A percentile compares a stretch with the other conserved stretches of the same genome.
These are phyloP conservation scores for Fomitopsis schrenkii DNA, from an alignment of 1,284 basidiomycete genomes.

Conservation along the genomic window DNA sequence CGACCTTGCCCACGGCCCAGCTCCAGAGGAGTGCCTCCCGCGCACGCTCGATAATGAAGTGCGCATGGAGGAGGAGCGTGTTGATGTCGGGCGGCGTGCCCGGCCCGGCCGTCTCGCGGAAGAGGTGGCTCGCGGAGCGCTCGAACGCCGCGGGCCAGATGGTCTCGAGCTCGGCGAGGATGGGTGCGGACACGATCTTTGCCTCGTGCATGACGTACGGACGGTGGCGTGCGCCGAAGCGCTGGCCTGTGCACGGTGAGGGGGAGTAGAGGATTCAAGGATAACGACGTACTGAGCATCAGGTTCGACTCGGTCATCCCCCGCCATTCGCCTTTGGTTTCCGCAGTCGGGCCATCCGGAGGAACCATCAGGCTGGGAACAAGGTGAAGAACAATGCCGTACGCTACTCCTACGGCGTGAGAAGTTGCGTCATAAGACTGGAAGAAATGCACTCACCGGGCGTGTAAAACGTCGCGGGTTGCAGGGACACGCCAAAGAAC, in stretches of 20 bases:
- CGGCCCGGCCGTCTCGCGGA: constrained; percentile 28
- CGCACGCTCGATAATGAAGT: constrained; percentile 36
- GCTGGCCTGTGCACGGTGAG: constrained; percentile 19
- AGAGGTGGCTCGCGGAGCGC: constrained; percentile 29
- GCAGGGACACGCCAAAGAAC: constrained; percentile 20
- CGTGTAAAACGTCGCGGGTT: constrained; percentile 23
- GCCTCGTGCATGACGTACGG: constrained; percentile 39
- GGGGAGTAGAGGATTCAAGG: not conserved
- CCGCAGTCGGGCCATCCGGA: constrained; percentile 16
- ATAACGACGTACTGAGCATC: constrained; percentile 19
- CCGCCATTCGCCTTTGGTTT: constrained; percentile 29
- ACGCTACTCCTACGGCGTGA: constrained; percentile 15
- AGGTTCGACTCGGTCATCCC: constrained; percentile 27
- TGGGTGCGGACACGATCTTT: constrained; percentile 27
- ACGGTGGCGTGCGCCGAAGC: constrained; percentile 33
- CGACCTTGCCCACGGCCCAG: constrained; percentile 31
- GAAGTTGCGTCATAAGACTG: not conserved
- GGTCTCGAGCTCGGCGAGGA: constrained; percentile 27
- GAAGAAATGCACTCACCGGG: constrained; percentile 13
- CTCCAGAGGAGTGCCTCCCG: constrained; percentile 40
- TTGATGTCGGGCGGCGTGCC: constrained; percentile 25
- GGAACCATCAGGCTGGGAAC: constrained; percentile 22
- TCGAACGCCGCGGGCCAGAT: constrained; percentile 25
- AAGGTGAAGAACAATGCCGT: constrained; percentile 30
- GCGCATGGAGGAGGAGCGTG: constrained; percentile 31